Percentiles rank a stretch among this genome's conserved stretches.
These are phyloP conservation scores for grape (Vitis vinifera) DNA, from an alignment of 164 flowering plant species.

Conservation along the genomic window ASM3070453v1 NC_081817.1:10580501-10581000, in stretches of 20 bases:
- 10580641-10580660: too few species aligned
- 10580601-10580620: too few species aligned
- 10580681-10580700: slow-evolving; percentile 5
- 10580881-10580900: too few species aligned
- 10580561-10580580: too few species aligned
- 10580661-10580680: background rate
- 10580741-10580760: slow-evolving; percentile 94
- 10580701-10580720: slow-evolving; percentile 41
- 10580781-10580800: slow-evolving; percentile 86
- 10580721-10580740: slow-evolving; percentile 93
- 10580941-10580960: too few species aligned
- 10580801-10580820: slow-evolving; percentile 89
- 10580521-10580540: too few species aligned
- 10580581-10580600: too few species aligned
- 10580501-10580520: too few species aligned
- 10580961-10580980: background rate
- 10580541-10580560: too few species aligned
- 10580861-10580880: background rate
- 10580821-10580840: slow-evolving; percentile 8
- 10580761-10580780: slow-evolving; percentile 95
- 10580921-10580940: too few species aligned
- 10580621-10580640: too few species aligned
- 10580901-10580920: too few species aligned
- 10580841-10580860: background rate
- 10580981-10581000: slow-evolving; percentile 13